Evolutionary conservation across 1,284 basidiomycete genomes (phyloP), one percentile per base, ranked within the genome.

Genomic region (Xerocomus nothofagi): DNA sequence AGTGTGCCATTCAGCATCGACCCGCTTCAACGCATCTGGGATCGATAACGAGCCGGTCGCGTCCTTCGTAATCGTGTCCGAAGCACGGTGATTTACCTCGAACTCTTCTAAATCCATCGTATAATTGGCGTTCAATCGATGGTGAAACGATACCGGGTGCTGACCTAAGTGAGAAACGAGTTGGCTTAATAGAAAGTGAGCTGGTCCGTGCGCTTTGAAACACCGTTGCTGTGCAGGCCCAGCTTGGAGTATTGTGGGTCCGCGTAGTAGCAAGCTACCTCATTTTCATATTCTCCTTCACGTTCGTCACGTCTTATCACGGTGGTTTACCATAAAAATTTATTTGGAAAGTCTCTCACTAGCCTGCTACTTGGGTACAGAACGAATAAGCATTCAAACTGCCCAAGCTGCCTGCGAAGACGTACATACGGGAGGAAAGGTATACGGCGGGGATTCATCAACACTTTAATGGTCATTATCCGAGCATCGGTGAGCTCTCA

Each of bases 1-100:
- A 15, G 55, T 58, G 51, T 72, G 77, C 75, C 75, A 78, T n/a
- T 47, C 44, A 24, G 54, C 49, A 53, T 77, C 73, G 8, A 74
- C 49, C 39, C 54, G 49, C 14, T 63, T 52, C 7, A 75, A 44
- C 0, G 69, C 64, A 12, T 59, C 50, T 12, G 39, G 23, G 24
- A 59, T 39, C 31, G 57, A 57, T 47, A 49, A 33, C 38, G 55
- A 34, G 32, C 3, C 8, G 17, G 18, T 15, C 15, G 38, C 12
- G 17, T 20, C 23, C 10, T 14, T 32, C 15, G 26, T 17, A 24
- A 37, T 31, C 10, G 11, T 7, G 34, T 48, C 37, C 18, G 29
- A 27, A 20, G 31, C 6, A 32, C 24, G 45, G 29, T 27, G 49
- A 39, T 44, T 11, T 17, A 62, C 39, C 36, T 68, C 66, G 37